Base-by-base conservation (phyloP, 768 basidiomycete species). In the Lactarius vividus region DNA sequence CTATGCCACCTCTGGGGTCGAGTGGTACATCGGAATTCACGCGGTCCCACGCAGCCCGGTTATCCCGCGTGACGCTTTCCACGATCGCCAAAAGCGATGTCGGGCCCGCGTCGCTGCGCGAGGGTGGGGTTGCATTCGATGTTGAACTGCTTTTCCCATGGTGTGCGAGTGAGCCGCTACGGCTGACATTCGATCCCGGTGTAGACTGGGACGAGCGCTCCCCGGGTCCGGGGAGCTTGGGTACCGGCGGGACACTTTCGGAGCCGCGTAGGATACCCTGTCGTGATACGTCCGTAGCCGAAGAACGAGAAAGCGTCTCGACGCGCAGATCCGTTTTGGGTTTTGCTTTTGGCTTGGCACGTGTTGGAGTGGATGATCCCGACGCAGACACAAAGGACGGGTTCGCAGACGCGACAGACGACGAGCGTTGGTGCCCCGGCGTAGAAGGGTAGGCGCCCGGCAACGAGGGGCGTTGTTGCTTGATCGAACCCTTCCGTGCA, bases 31-130 rank as follows among this genome's bases (percentile, higher is more conserved):
- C 61, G 13, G 60, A 52, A 29, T 23, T 44, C 5, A 61, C 53
- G 18, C 62, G 69, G 71, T 71, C 69, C 73, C 73, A 70, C 52
- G 71, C 64, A 28, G 72, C 61, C 62, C 78, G 73, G 59, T 81
- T 80, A 62, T 75, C 70, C 55, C 76, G 76, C 29, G 86, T 74
- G 54, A 89, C 84, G 63, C 79, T 82, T 71, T 89, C 87, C 10
- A 91, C 85, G 68, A 91, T 85, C 70, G 83, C 85, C 87, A 90
- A 86, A 72, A 89, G 69, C 15, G 67, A 68, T 37, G 69, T 70
- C 20, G 23, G 53, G 20, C 54, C 57, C 6, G 20, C 64, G n/a
- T 56, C 33, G 33, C 23, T 31, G 44, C 62, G 62, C n/a, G 58
- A 33, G 11, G 63, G 66, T 13, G 65, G 68, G 9, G 65, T 59